A percentile compares a stretch with the other conserved stretches of the same genome.
Evolutionary conservation across 495 filamentous ascomycete species (phyloP).

Genomic region (Elaphomyces granulatus): DNA sequence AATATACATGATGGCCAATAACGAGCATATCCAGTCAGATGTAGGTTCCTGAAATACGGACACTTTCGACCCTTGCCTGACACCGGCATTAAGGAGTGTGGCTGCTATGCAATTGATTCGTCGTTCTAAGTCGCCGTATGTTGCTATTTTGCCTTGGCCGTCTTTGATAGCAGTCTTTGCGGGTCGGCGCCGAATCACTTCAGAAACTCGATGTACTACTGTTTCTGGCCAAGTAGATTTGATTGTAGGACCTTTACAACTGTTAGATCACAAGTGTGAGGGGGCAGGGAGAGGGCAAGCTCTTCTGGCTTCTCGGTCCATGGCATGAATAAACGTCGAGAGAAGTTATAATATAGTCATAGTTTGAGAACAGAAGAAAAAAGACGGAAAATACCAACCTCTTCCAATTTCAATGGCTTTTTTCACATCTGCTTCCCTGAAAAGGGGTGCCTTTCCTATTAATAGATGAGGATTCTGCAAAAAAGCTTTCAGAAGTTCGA

Average conservation of each 20-base stretch:
- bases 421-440: constrained; percentile 2
- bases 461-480: constrained; percentile 12
- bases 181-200: constrained; percentile 6
- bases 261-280: constrained; percentile 13
- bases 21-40: constrained; percentile 31
- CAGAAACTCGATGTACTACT: constrained; percentile 21
- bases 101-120: constrained; percentile 9
- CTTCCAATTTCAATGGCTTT: constrained; percentile 3
- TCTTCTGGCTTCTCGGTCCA: too few relatives aligned
- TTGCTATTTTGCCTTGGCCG: constrained; percentile 4
- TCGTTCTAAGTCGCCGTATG: constrained; percentile 7
- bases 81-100: constrained; percentile 7
- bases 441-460: constrained; percentile 6
- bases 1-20: constrained; percentile 37
- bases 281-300: too few relatives aligned
- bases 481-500: constrained; percentile 15
- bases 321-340: too few relatives aligned
- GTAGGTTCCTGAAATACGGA: constrained; percentile 15
- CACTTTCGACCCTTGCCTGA: constrained; percentile 14
- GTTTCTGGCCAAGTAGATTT: constrained; percentile 20
- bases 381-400: constrained; percentile 7
- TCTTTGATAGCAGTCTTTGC: constrained; percentile 9
- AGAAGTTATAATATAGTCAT: too few relatives aligned
- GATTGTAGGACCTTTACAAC: neutral
- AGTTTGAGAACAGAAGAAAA: too few relatives aligned